phyloP scores from a whole-genome alignment of 2,329 filamentous ascomycete genomes.

The Incumbomyces lentus region DNA sequence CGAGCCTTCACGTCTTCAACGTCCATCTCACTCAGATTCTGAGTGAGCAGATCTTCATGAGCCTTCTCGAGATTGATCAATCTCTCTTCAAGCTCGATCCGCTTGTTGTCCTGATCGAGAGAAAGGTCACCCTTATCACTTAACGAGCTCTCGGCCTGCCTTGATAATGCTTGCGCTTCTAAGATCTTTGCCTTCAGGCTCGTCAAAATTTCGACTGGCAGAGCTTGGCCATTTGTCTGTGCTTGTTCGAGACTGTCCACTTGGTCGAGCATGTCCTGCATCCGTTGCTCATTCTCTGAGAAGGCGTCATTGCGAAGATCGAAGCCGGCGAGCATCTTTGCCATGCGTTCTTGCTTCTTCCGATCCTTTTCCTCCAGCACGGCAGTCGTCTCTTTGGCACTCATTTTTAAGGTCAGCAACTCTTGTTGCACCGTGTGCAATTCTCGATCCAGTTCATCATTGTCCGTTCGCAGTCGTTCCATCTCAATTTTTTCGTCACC shows the following conservation, averaged over 20 bases:
- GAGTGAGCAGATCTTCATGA: constrained; percentile 71
- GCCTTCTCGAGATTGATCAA: constrained; percentile 66
- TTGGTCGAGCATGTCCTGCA: constrained; percentile 73
- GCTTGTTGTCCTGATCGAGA: constrained; percentile 52
- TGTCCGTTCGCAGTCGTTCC: constrained; percentile 93
- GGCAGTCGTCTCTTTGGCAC: constrained; percentile 81
- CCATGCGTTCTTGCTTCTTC: constrained; percentile 98
- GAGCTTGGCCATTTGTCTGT: constrained; percentile 63
- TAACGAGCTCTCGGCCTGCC: constrained; percentile 80
- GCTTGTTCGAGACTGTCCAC: constrained; percentile 70
- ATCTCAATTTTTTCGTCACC: constrained; percentile 97
- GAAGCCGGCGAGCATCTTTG: constrained; percentile 99
- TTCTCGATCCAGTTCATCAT: constrained; percentile 80
- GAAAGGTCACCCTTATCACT: constrained; percentile 58
- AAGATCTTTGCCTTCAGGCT: constrained; percentile 68
- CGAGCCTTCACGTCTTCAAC: constrained; percentile 73
- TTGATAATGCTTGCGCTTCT: constrained; percentile 83
- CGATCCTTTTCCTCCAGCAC: constrained; percentile 94
- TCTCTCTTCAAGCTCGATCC: constrained; percentile 66
- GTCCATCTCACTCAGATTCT: constrained; percentile 67
- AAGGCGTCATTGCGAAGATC: constrained; percentile 88
- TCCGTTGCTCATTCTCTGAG: constrained; percentile 79
- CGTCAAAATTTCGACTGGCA: constrained; percentile 71
- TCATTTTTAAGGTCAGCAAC: constrained; percentile 91
- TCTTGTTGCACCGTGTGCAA: constrained; percentile 90